phyloP scores from a whole-genome alignment of 2,329 filamentous ascomycete species.

The Aspergillus sp. region DNA sequence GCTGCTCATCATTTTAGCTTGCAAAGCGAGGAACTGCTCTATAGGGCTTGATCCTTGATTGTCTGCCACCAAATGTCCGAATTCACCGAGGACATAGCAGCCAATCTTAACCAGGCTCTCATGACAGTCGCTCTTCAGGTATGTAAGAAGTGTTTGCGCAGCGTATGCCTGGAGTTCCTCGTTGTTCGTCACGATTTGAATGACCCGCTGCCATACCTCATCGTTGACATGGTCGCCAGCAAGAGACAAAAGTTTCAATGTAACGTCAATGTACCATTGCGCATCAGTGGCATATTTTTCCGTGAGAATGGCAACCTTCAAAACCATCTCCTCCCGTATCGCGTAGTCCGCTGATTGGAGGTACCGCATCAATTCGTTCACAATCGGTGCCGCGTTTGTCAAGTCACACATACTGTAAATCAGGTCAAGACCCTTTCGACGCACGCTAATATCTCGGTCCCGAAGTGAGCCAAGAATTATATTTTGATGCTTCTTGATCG shows the following conservation, averaged over 20 bases:
- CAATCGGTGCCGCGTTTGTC: slow-evolving; percentile 89
- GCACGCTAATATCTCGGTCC: slow-evolving; percentile 94
- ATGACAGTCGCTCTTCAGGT: slow-evolving; percentile 90
- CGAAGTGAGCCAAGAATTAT: slow-evolving; percentile 93
- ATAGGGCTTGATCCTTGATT: slow-evolving; percentile 91
- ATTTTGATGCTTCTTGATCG: slow-evolving; percentile 96
- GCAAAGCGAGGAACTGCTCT: slow-evolving; percentile 91
- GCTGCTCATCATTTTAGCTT: slow-evolving; percentile 83
- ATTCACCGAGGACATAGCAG: slow-evolving; percentile 92
- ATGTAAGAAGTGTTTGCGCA: slow-evolving; percentile 86
- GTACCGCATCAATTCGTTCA: slow-evolving; percentile 89
- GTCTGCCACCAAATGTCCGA: slow-evolving; percentile 94
- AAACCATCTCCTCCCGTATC: slow-evolving; percentile 97
- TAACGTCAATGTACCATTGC: slow-evolving; percentile 99
- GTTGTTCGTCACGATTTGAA: slow-evolving; percentile 98
- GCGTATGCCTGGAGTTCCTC: slow-evolving; percentile 97
- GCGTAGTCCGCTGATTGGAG: slow-evolving; percentile 96
- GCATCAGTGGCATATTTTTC: slow-evolving; percentile 98
- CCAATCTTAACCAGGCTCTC: slow-evolving; percentile 98
- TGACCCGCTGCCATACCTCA: slow-evolving; percentile 98
- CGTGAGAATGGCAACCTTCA: slow-evolving; percentile 97
- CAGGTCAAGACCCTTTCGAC: slow-evolving; percentile 90
- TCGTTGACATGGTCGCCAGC: slow-evolving; percentile 98
- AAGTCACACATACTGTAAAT: slow-evolving; percentile 99
- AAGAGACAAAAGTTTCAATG: slow-evolving; percentile 88